These are phyloP conservation scores for Allantophomopsis cytisporea DNA, from an alignment of 2,329 filamentous ascomycete species.

Conservation along the genomic window DNA sequence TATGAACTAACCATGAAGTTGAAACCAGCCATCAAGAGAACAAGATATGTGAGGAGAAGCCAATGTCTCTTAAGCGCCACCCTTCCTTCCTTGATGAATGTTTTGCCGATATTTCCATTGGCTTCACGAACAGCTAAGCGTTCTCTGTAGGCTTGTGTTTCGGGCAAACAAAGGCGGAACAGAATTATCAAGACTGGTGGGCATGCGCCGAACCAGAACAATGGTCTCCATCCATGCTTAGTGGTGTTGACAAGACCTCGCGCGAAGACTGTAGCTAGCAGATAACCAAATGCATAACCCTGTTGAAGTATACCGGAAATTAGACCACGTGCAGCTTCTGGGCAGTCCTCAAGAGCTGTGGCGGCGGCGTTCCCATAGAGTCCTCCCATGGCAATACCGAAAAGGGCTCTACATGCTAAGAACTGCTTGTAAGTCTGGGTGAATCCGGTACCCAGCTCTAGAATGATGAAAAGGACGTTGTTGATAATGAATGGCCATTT, in stretches of 20 bases:
- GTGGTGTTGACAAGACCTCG: slow-evolving; percentile 64
- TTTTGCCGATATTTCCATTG: slow-evolving; percentile 43
- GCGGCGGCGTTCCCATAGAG: slow-evolving; percentile 68
- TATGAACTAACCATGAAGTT: slow-evolving; percentile 75
- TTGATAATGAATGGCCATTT: slow-evolving; percentile 73
- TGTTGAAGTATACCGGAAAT: slow-evolving; percentile 77
- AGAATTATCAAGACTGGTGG: slow-evolving; percentile 71
- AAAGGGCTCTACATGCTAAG: slow-evolving; percentile 60
- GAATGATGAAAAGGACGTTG: slow-evolving; percentile 56
- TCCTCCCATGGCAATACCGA: slow-evolving; percentile 74
- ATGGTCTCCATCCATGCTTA: slow-evolving; percentile 64
- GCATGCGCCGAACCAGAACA: slow-evolving; percentile 81
- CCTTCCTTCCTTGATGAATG: slow-evolving; percentile 65
- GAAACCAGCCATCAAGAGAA: slow-evolving; percentile 80
- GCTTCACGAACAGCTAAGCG: slow-evolving; percentile 49
- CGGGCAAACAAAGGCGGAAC: slow-evolving; percentile 64
- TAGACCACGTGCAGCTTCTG: slow-evolving; percentile 45
- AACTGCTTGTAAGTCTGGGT: slow-evolving; percentile 52
- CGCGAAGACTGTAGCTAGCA: slow-evolving; percentile 57
- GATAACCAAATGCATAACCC: slow-evolving; percentile 69
- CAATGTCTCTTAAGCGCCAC: slow-evolving; percentile 70
- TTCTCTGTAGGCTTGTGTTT: slow-evolving; percentile 61
- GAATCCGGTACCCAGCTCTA: slow-evolving; percentile 72
- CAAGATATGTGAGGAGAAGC: slow-evolving; percentile 67
- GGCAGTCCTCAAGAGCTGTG: slow-evolving; percentile 55